A percentile compares a stretch with the other conserved stretches of the same genome.
phyloP scores from a whole-genome alignment of 2,329 filamentous ascomycete genomes.

The Aciculosporium take region DNA sequence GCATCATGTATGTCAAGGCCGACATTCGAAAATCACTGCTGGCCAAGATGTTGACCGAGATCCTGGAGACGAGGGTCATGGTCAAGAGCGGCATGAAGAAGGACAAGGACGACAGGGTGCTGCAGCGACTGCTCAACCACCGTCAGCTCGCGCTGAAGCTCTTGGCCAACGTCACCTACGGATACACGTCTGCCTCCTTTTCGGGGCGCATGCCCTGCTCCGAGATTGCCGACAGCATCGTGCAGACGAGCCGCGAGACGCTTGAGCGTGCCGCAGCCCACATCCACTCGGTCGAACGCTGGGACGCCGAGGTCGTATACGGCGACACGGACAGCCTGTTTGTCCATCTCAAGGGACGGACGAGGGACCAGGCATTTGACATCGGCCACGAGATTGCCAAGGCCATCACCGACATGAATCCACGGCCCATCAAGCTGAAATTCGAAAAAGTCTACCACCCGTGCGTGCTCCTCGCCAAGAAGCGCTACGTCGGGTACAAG shows the following conservation, averaged over 20 bases:
- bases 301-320: slow-evolving; percentile 95
- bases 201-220: slow-evolving; percentile 96
- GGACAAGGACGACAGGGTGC: slow-evolving; percentile 71
- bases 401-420: slow-evolving; percentile 78
- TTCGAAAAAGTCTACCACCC: slow-evolving; percentile 98
- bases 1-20: slow-evolving; percentile 85
- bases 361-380: slow-evolving; percentile 74
- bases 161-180: slow-evolving; percentile 97
- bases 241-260: slow-evolving; percentile 88
- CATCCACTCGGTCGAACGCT: slow-evolving; percentile 75
- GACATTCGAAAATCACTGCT: slow-evolving; percentile 79
- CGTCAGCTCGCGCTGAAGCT: slow-evolving; percentile 87
- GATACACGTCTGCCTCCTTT: slow-evolving; percentile 92
- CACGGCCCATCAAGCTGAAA: slow-evolving; percentile 83
- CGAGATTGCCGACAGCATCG: slow-evolving; percentile 95
- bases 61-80: slow-evolving; percentile 93
- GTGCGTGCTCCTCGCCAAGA: slow-evolving; percentile 87
- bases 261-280: slow-evolving; percentile 84
- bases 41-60: slow-evolving; percentile 92
- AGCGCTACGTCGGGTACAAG: slow-evolving; percentile 95
- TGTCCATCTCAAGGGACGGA: slow-evolving; percentile 75
- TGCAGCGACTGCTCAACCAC: slow-evolving; percentile 85
- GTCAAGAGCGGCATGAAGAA: slow-evolving; percentile 94
- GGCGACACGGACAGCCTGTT: slow-evolving; percentile 96
- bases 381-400: slow-evolving; percentile 87